Base-by-base conservation (phyloP, 768 basidiomycete genomes). In the Boletus sp. region DNA sequence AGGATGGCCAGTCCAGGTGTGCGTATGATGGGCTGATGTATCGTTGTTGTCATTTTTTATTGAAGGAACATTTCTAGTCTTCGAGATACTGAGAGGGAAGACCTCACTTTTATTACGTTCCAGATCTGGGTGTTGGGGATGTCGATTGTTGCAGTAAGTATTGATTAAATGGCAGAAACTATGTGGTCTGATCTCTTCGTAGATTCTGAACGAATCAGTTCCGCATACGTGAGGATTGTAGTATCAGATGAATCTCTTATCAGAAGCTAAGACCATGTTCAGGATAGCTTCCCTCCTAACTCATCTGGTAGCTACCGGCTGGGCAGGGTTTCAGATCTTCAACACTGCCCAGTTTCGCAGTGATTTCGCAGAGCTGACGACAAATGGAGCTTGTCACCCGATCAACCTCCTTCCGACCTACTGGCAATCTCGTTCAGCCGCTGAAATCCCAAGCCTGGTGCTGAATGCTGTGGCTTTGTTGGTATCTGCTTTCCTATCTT, bases 41-140 rank as follows among this genome's bases (percentile, higher is more conserved):
- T 8, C n/a, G 11, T 17, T 35, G 2, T n/a, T 7, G 5, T 7
- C 7, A 20, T 40, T 32, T 55, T 49, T 49, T 10, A 44, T 37
- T 48, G 33, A 54, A 51, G 8, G 17, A 29, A 8, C 9, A n/a
- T 7, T 46, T 44, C 28, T 59, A 91, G 89, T 24, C 78, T 92
- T 51, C 76, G 76, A 51, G 81, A 89, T 66, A 90, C 88, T 30
- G 82, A 88, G 68, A 84, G 90, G 29, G 89, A 91, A 65, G 90
- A 92, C 68, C 72, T 89, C 56, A 80, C 86, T 11, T 91, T 91
- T 71, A 84, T 92, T 40, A 78, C 79, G 7, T 92, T 91, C 74
- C 88, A 92, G 62, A 73, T 89, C 53, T 92, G 90, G 90, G 83
- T 90, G 7, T 75, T 90, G 15, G 87, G 85, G 32, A 87, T 90